Percentiles rank a stretch among this genome's conserved stretches.
These are phyloP conservation scores for Choiromyces venosus DNA, from an alignment of 495 filamentous ascomycete species.

Conservation along the genomic window DNA sequence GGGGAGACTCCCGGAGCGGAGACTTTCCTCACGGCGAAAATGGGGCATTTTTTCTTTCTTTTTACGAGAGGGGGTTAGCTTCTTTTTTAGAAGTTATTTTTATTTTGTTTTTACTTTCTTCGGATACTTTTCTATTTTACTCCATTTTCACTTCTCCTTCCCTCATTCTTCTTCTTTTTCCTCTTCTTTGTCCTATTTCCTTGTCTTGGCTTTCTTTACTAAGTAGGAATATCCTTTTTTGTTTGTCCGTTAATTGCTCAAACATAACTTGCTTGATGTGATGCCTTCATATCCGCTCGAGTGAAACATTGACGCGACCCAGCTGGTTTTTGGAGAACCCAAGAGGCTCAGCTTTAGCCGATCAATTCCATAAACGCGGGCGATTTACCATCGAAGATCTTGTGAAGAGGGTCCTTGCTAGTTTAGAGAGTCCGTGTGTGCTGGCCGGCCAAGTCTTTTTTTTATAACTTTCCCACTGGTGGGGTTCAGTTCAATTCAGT, in stretches of 20 bases:
- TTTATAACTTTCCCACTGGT: neutral
- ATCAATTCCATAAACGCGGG: neutral
- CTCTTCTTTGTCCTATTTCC: neutral
- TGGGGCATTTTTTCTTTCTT: neutral
- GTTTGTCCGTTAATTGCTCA: neutral
- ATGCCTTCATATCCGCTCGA: neutral
- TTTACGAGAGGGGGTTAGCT: neutral
- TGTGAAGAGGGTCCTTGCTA: neutral
- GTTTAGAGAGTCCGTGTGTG: neutral
- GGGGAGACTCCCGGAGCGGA: neutral
- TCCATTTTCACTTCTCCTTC: neutral
- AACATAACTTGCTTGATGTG: neutral
- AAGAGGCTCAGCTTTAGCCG: neutral
- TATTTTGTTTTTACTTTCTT: neutral
- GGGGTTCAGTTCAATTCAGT: too few relatives aligned
- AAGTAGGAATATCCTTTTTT: neutral
- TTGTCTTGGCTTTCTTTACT: neutral
- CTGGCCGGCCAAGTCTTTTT: neutral
- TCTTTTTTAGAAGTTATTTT: neutral
- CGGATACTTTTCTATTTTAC: too few relatives aligned
- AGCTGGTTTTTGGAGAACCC: neutral
- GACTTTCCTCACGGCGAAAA: neutral
- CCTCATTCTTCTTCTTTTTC: neutral
- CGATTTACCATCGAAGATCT: conserved; percentile 1
- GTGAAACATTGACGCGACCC: neutral